These are phyloP conservation scores for Aspergillus nomiae DNA, from an alignment of 2,329 filamentous ascomycete genomes.

Conservation along the genomic window DNA sequence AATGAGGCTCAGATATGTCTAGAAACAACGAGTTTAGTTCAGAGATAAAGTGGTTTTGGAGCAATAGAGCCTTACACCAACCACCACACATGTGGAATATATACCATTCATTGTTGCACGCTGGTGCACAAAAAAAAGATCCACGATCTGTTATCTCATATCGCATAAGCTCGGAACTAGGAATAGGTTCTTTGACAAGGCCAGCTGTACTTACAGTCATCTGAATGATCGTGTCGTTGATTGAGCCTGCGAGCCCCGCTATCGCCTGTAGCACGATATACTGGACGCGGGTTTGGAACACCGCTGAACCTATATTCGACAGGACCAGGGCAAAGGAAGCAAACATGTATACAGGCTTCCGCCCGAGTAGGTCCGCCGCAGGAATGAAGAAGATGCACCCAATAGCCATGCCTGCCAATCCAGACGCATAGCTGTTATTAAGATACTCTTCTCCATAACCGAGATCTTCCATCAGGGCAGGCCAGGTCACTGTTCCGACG, in stretches of 20 bases:
- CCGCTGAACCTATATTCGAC: constrained; percentile 8
- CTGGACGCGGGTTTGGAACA: constrained; percentile 2
- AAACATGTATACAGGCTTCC: constrained; percentile 11
- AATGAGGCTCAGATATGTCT: constrained; percentile 12
- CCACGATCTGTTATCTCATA: constrained; percentile 6
- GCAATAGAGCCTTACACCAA: not conserved
- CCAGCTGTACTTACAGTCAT: constrained; percentile 9
- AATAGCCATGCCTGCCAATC: constrained; percentile 10
- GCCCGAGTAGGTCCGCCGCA: constrained; percentile 13
- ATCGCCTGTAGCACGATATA: constrained; percentile 10
- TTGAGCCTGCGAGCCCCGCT: constrained; percentile 11
- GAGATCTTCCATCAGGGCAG: constrained; percentile 10
- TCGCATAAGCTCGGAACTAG: not conserved
- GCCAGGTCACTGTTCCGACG: constrained; percentile 13
- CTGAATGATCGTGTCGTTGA: constrained; percentile 16
- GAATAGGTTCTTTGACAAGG: too few relatives aligned
- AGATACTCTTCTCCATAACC: constrained; percentile 10
- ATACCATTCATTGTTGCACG: constrained; percentile 12
- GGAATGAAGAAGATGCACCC: constrained; percentile 19
- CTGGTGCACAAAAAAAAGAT: constrained; percentile 19
- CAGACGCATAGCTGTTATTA: constrained; percentile 13
- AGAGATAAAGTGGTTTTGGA: not conserved
- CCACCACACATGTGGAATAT: constrained; percentile 8
- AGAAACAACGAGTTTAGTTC: not conserved
- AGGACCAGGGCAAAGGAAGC: constrained; percentile 5